Evolutionary conservation across 495 filamentous ascomycete species (phyloP), one percentile per base, ranked within the genome.

Genomic region (Annulohypoxylon bovei): DNA sequence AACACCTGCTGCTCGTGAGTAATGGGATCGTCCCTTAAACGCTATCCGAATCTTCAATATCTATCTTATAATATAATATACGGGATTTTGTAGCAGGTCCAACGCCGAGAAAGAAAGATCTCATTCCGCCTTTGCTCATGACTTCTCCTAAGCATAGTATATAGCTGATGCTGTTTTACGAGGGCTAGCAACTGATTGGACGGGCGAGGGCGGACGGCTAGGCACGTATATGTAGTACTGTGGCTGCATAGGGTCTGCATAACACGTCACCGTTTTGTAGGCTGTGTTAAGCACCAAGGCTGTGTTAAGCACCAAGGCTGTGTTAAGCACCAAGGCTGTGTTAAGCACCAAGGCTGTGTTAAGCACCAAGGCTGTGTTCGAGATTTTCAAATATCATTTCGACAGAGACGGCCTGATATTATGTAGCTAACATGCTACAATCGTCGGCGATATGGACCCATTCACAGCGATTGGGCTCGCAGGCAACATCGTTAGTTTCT

Each of bases 391-490:
- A 33, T 40, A 11, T 53, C 9, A 4, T 14, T 50, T 12, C n/a
- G 12, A 8, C 14, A 14, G 27, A 6, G 27, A 9, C 18, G 47
- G 28, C 52, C 40, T 58, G 30, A 27, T 33, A 9, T 40, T 27
- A 12, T 39, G 3, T 33, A 35, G 9, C 18, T 35, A 28, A 11
- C 6, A 61, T 2, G 55, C 11, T 11, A 11, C 18, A 53, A 35
- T 23, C n/a, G n/a, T 42, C 1, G 20, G n/a, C 64, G 39, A 53
- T 27, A 84, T 83, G 82, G 82, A 83, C 46, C 80, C 78, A 12
- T 25, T 82, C 22, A 71, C 81, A 1, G 77, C 79, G 3, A 73
- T 83, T 57, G 75, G 81, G 16, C 60, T 83, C 28, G 81, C 75
- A 1, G 70, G 73, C 25, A 77, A 67, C 12, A 73, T 82, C 42